phyloP scores from a whole-genome alignment of 169 alveolate species.

The Eimeria sp. region DNA sequence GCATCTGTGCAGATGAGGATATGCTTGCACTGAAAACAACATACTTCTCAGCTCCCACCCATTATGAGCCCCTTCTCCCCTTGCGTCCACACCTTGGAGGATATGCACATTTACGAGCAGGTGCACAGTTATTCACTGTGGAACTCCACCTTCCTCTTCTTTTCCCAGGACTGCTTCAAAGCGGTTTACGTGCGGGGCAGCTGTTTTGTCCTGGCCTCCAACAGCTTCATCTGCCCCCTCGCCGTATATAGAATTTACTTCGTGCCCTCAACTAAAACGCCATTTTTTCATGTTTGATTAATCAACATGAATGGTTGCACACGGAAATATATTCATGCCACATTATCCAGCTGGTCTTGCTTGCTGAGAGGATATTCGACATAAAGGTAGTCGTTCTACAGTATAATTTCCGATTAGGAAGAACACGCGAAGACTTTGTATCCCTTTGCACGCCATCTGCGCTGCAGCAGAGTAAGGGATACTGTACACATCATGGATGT shows the following conservation, averaged over 20 bases:
- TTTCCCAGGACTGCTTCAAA: not conserved
- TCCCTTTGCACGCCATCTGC: not conserved
- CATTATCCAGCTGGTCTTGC: not conserved
- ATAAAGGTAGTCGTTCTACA: not conserved
- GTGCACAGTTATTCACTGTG: not conserved
- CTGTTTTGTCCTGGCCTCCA: not conserved
- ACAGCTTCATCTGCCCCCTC: not conserved
- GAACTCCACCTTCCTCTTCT: not conserved
- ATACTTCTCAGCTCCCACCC: not conserved
- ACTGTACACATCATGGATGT: not conserved
- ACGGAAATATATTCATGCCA: not conserved
- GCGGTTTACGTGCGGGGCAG: not conserved
- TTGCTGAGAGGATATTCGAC: not conserved
- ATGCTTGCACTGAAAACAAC: not conserved
- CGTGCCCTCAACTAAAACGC: not conserved
- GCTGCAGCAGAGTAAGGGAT: not conserved
- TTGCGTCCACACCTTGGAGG: not conserved
- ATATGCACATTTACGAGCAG: too few species aligned
- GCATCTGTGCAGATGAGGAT: not conserved
- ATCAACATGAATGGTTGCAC: not conserved
- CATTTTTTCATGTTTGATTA: not conserved
- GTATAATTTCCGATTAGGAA: not conserved
- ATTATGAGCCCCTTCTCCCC: not conserved
- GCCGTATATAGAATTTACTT: not conserved
- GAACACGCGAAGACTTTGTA: not conserved